A percentile compares a stretch with the other conserved stretches of the same genome.
Conservation (phyloP, 2,329 filamentous ascomycete genomes). For the Diaporthe nobilis region DNA sequence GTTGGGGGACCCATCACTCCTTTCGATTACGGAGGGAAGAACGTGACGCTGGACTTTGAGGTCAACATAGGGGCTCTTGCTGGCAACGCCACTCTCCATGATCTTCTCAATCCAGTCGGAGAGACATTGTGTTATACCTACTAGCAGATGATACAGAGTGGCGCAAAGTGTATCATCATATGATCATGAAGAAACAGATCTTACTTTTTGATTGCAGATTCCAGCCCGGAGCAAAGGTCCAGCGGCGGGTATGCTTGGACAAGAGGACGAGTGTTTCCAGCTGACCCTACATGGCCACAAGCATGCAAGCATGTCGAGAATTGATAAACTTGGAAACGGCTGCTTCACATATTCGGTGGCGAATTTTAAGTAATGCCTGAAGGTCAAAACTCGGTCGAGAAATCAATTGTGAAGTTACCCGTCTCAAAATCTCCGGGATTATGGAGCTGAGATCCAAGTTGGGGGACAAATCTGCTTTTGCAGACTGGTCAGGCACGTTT, state of each 20-base stretch:
- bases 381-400: too few species aligned
- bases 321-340: background rate
- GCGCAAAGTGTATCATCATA: background rate
- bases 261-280: background rate
- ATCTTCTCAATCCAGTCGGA: background rate
- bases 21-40: background rate
- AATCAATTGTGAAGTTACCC: background rate
- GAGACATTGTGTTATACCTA: background rate
- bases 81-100: background rate
- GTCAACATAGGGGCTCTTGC: conserved; percentile 5
- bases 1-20: conserved; percentile 1
- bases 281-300: too few species aligned
- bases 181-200: background rate
- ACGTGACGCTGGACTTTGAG: background rate
- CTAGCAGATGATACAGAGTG: background rate
- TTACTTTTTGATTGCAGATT: background rate
- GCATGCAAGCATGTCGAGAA: background rate
- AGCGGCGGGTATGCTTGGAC: too few species aligned
- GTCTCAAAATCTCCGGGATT: background rate
- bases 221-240: background rate
- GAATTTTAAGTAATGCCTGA: background rate
- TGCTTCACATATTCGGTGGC: background rate
- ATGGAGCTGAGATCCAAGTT: background rate
- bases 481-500: too few species aligned
- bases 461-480: background rate